Conservation (phyloP, 169 alveolate species). For the Blepharisma undulans region DNA sequence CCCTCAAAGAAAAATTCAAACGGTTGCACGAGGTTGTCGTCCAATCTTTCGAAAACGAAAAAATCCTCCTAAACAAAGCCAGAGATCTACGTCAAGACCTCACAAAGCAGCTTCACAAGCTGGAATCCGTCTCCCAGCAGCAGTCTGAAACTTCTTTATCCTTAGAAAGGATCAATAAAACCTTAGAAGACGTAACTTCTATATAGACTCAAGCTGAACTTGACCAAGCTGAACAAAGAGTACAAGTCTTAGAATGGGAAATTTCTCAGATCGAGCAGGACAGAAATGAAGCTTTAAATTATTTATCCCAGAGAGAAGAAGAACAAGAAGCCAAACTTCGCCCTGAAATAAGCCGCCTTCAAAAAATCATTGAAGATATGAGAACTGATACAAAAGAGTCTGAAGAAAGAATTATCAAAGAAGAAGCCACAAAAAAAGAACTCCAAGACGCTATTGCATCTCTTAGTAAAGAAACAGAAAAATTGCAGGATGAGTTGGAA, state of each 20-base stretch:
- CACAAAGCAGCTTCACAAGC: slow-evolving; percentile 50
- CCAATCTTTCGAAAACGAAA: slow-evolving; percentile 39
- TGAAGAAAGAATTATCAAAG: slow-evolving; percentile 52
- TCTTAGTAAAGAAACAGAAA: slow-evolving; percentile 47
- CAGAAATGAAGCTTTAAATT: slow-evolving; percentile 36
- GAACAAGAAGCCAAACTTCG: slow-evolving; percentile 51
- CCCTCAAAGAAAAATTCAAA: slow-evolving; percentile 37
- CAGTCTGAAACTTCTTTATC: slow-evolving; percentile 58
- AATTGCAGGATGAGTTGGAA: slow-evolving; percentile 46
- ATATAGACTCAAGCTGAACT: slow-evolving; percentile 47
- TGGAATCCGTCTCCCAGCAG: slow-evolving; percentile 62
- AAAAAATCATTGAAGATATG: slow-evolving; percentile 44
- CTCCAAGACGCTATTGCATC: neutral
- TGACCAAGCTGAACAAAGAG: slow-evolving; percentile 58
- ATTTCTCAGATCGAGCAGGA: slow-evolving; percentile 47
- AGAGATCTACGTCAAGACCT: slow-evolving; percentile 43
- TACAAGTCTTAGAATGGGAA: slow-evolving; percentile 47
- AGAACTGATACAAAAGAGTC: slow-evolving; percentile 39
- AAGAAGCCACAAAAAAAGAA: slow-evolving; percentile 41
- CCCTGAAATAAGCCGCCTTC: slow-evolving; percentile 43
- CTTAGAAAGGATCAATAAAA: slow-evolving; percentile 51
- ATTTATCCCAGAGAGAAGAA: slow-evolving; percentile 31
- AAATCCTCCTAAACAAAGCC: slow-evolving; percentile 35
- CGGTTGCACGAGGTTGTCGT: slow-evolving; percentile 23
- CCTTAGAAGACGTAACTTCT: slow-evolving; percentile 47